Evolutionary conservation across 2,329 filamentous ascomycete species (phyloP).

Genomic region (Aspergillus hiratsukae): DNA sequence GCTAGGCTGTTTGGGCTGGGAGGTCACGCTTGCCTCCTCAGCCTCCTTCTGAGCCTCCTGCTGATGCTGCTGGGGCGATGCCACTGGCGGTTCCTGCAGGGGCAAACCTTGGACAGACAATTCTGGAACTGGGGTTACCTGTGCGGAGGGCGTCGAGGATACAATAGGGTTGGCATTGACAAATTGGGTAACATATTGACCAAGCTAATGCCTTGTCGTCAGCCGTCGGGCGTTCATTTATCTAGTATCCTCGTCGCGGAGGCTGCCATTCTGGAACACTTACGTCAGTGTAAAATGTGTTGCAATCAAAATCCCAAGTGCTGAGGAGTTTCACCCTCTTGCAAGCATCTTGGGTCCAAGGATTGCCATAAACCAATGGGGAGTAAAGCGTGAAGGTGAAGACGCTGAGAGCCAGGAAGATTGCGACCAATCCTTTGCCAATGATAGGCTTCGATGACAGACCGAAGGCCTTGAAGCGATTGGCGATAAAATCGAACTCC

Average conservation of each 20-base stretch:
- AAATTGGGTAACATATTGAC: slow-evolving; percentile 35
- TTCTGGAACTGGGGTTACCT: slow-evolving; percentile 10
- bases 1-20: slow-evolving; percentile 31
- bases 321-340: slow-evolving; percentile 78
- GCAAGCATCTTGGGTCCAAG: slow-evolving; percentile 88
- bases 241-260: slow-evolving; percentile 26
- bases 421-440: slow-evolving; percentile 67
- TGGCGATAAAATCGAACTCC: slow-evolving; percentile 77
- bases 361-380: slow-evolving; percentile 86
- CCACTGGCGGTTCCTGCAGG: slow-evolving; percentile 9
- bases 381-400: slow-evolving; percentile 79
- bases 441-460: slow-evolving; percentile 66
- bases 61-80: slow-evolving; percentile 16
- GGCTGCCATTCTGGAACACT: slow-evolving; percentile 47
- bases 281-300: slow-evolving; percentile 82
- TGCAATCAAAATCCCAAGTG: slow-evolving; percentile 98
- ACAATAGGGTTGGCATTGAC: slow-evolving; percentile 17
- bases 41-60: slow-evolving; percentile 15
- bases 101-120: neutral
- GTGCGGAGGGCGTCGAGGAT: slow-evolving; percentile 20
- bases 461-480: slow-evolving; percentile 64
- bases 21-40: slow-evolving; percentile 30
- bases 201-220: slow-evolving; percentile 31
- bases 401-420: slow-evolving; percentile 70
- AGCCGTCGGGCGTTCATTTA: slow-evolving; percentile 18